Evolutionary conservation across 2,329 filamentous ascomycete genomes (phyloP).

Genomic region (Alternaria arbusti): DNA sequence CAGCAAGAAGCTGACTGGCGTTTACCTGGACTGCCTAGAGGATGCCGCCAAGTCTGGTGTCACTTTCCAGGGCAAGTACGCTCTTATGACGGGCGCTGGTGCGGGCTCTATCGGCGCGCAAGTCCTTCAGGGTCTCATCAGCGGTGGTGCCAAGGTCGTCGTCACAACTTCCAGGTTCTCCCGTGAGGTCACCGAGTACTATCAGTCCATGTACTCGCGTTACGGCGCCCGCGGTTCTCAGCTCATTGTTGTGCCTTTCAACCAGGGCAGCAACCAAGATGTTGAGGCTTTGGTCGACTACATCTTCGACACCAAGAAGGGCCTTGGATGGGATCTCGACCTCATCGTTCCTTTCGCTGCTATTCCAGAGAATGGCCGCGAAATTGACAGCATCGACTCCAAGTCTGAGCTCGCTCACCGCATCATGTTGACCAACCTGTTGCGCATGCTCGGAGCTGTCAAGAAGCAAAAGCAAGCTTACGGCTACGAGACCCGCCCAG

Average conservation of each 20-base stretch:
- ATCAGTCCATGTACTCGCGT: constrained; percentile 97
- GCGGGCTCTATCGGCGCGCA: constrained; percentile 98
- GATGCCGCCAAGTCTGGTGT: constrained; percentile 86
- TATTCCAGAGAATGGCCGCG: constrained; percentile 95
- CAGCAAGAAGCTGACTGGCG: constrained; percentile 95
- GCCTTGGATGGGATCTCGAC: constrained; percentile 97
- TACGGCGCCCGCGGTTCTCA: constrained; percentile 94
- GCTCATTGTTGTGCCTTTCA: constrained; percentile 97
- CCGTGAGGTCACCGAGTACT: constrained; percentile 97
- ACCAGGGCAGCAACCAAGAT: constrained; percentile 98
- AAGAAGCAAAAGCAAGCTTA: constrained; percentile 88
- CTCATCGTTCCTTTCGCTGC: constrained; percentile 95
- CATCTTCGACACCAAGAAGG: constrained; percentile 95
- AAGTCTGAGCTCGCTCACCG: constrained; percentile 97
- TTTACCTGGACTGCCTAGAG: constrained; percentile 92
- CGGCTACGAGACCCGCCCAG: constrained; percentile 92
- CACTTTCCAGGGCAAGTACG: constrained; percentile 93
- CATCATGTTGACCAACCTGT: constrained; percentile 97
- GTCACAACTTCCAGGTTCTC: constrained; percentile 98
- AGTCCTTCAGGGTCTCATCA: constrained; percentile 93
- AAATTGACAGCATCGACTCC: constrained; percentile 96
- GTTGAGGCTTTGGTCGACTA: constrained; percentile 93
- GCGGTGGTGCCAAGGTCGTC: constrained; percentile 93
- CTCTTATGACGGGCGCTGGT: constrained; percentile 96
- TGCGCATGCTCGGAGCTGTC: constrained; percentile 87